A percentile compares a stretch with the other conserved stretches of the same genome.
Conservation (phyloP, 495 filamentous ascomycete genomes). For the Niebla homalea region DNA sequence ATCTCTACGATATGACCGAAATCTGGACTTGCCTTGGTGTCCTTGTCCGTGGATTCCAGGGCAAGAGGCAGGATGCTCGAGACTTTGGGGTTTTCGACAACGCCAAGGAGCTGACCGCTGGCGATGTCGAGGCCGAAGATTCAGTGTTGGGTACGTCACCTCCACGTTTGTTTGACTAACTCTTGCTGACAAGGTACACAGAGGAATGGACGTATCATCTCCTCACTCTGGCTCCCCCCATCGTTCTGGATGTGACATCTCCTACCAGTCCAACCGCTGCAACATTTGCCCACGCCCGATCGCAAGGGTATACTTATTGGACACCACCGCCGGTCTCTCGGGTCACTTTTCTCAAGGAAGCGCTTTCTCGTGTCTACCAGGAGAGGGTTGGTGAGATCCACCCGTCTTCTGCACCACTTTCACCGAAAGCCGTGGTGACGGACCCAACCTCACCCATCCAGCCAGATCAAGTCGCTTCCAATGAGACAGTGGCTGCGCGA, state of each 20-base stretch:
- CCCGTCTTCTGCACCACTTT: constrained; percentile 9
- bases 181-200: constrained; percentile 23
- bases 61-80: constrained; percentile 40
- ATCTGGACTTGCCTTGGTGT: constrained; percentile 52
- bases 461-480: constrained; percentile 2
- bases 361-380: constrained; percentile 45
- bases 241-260: constrained; percentile 41
- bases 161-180: background rate
- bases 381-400: constrained; percentile 26
- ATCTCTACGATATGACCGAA: constrained; percentile 54
- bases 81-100: constrained; percentile 42
- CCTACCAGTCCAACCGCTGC: constrained; percentile 30
- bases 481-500: constrained; percentile 17
- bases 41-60: constrained; percentile 44
- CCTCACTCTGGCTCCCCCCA: constrained; percentile 44
- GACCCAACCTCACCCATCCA: background rate
- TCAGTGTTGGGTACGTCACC: constrained; percentile 35
- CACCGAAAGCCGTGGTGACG: background rate
- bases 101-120: constrained; percentile 26
- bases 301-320: constrained; percentile 46
- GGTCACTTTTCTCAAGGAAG: constrained; percentile 51
- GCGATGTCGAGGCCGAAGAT: constrained; percentile 42
- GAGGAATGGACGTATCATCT: constrained; percentile 54
- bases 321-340: constrained; percentile 34
- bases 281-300: constrained; percentile 38